Base-by-base conservation (phyloP, 2,329 filamentous ascomycete species). In the Tympanopsis confertula region DNA sequence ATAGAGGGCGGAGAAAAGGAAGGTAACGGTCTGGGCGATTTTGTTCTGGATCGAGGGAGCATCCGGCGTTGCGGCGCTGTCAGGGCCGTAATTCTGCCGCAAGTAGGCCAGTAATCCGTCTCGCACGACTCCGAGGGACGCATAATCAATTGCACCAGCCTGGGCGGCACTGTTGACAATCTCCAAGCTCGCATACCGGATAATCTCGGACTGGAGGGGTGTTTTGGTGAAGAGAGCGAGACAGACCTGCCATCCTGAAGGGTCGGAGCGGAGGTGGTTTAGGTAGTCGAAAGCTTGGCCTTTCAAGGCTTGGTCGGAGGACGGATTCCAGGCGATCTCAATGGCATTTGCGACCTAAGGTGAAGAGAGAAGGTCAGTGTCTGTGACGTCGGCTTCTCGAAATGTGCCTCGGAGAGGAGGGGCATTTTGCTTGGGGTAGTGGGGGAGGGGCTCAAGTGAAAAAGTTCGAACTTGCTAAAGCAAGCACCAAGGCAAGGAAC, bases 11-110 rank as follows among this genome's bases (percentile, higher is more conserved):
- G 86, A 82, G 58, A 98, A 98, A 37, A 98, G 78, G 53, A 86
- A 91, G 7, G 91, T 98, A 50, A 98, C 66, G 12, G 88, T 94
- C 63, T 98, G 91, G 35, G 89, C 88, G 47, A 98, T 76, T 63
- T 98, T 98, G 65, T 96, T 98, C 62, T 96, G 89, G 32, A 98
- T 80, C 46, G 75, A 74, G 18, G 76, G 58, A 5, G 80, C 75
- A 55, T 98, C 91, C 44, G 79, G 62, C 38, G 66, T 59, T 41
- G 69, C 66, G 39, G 72, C 69, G 7, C 65, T 58, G 22, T 65
- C 65, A 28, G 69, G 65, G 38, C 77, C 73, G 57, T 95, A 96
- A 36, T 73, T 77, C 49, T 81, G 74, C 46, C 76, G 76, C 42
- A 91, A 71, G 58, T 96, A 95, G 48, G 76, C 73, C 62, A 94